phyloP scores from a whole-genome alignment of 331 rosid species.

The Rosa hybrid region DNA sequence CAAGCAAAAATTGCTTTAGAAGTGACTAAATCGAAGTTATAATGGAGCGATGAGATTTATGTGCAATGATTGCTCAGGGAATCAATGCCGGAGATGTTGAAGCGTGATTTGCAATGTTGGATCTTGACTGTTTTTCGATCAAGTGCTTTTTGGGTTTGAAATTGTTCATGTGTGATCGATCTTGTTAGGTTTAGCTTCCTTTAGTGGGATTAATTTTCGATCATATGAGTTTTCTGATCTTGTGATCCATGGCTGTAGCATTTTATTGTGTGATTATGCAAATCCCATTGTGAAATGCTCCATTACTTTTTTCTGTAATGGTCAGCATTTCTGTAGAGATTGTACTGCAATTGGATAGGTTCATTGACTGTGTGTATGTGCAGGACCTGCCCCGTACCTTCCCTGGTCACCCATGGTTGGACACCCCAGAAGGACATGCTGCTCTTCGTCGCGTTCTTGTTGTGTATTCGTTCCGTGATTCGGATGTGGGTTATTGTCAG shows the following conservation, averaged over 20 bases:
- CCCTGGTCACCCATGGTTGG: slow-evolving; percentile 98
- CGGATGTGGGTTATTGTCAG: slow-evolving; percentile 99
- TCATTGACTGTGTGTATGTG: slow-evolving; percentile 3
- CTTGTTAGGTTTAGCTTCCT: no score
- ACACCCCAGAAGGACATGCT: slow-evolving; percentile 93
- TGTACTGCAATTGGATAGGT: background rate
- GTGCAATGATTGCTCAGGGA: no score
- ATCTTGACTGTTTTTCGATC: background rate
- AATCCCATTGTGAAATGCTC: background rate
- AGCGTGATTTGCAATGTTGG: background rate
- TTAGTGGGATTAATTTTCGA: background rate
- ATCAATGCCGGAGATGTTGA: no score
- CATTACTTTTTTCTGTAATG: background rate
- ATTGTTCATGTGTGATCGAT: background rate
- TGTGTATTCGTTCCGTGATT: slow-evolving; percentile 95
- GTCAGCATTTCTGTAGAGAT: background rate
- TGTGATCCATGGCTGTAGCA: background rate
- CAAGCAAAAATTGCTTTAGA: no score
- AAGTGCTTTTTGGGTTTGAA: background rate
- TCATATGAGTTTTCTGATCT: background rate
- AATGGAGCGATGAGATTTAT: no score
- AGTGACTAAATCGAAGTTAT: no score
- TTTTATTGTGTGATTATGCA: background rate
- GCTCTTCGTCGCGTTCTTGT: slow-evolving; percentile 96
- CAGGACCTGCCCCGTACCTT: slow-evolving; percentile 96